Base-by-base conservation (phyloP, 495 filamentous ascomycete species). In the Penicillium ochrochloron region DNA sequence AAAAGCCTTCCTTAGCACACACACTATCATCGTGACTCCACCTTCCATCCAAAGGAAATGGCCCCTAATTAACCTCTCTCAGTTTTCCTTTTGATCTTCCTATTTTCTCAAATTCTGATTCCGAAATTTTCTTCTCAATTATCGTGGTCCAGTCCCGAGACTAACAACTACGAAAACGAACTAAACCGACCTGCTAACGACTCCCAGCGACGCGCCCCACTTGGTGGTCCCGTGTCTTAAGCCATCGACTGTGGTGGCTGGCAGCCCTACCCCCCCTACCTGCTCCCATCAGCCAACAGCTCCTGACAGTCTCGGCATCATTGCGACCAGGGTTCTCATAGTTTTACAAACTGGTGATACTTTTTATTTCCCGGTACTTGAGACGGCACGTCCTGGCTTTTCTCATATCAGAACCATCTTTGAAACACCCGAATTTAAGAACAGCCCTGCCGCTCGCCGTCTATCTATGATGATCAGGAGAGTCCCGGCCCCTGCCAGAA, bases 161-260 rank as follows among this genome's bases (percentile, higher is more conserved):
- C 53, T 57, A 53, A 39, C 42, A 46, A 61, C 61, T 57, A 48
- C 57, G 57, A 48, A 48, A 48, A 25, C 44, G 44, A 23, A 5
- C 44, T 48, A 48, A 48, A 19, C 34, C 53, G 17, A 11, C 31
- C 19, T 21, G 31, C n/a, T 34, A 21, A 34, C 53, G 17, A 56
- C 31, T 39, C 42, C 42, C 19, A 48, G 27, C 58, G 46, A 58
- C 46, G 29, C n/a, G 64, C 44, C 64, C 67, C 67, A 70, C 67
- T 51, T 51, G 39, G 59, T 68, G 63, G 61, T 66, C 64, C 67
- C 67, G 67, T 70, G 67, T 70, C 67, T 66, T 64, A 60, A 66
- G 58, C 57, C 64, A 64, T 65, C 41, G 33, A 59, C 35, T 56
- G 17, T 23, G 60, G 59, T 64, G 62, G 64, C 68, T 60, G 65